A percentile compares a stretch with the other conserved stretches of the same genome.
Conservation (phyloP, 495 filamentous ascomycete genomes). For the Penicillium malachiteum region DNA sequence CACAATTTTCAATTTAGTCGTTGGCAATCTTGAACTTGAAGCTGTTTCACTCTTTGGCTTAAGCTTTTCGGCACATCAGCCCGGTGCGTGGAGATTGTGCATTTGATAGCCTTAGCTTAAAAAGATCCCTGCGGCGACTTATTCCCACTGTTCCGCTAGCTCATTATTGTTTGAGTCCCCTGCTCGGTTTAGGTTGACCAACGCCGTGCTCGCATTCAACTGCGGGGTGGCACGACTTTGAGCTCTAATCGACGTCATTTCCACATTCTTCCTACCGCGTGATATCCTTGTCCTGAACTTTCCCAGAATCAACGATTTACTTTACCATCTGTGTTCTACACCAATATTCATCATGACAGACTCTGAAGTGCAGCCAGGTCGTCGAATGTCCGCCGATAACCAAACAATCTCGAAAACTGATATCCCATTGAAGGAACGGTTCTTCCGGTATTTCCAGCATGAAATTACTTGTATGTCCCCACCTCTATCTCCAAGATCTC, state of each 20-base stretch:
- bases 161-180: too few species aligned
- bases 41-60: neutral
- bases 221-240: conserved; percentile 27
- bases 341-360: conserved; percentile 30
- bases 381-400: conserved; percentile 42
- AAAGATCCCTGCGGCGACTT: neutral
- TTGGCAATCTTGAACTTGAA: neutral
- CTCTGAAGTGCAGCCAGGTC: conserved; percentile 26
- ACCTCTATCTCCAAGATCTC: neutral
- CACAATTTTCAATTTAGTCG: too few species aligned
- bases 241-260: conserved; percentile 29
- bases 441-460: conserved; percentile 77
- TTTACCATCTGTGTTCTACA: neutral
- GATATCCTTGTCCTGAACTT: conserved; percentile 3
- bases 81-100: conserved; percentile 14
- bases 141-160: too few species aligned
- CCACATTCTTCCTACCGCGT: conserved; percentile 16
- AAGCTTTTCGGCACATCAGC: neutral
- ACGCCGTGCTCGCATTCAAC: neutral
- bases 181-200: too few species aligned
- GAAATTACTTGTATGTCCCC: conserved; percentile 60
- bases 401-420: conserved; percentile 43
- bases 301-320: neutral
- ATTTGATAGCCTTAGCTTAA: conserved; percentile 6
- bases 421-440: conserved; percentile 62